These are phyloP conservation scores for Chenopodium suecicum DNA, from an alignment of 148 eudicot genomes.

Conservation along the genomic window DNA sequence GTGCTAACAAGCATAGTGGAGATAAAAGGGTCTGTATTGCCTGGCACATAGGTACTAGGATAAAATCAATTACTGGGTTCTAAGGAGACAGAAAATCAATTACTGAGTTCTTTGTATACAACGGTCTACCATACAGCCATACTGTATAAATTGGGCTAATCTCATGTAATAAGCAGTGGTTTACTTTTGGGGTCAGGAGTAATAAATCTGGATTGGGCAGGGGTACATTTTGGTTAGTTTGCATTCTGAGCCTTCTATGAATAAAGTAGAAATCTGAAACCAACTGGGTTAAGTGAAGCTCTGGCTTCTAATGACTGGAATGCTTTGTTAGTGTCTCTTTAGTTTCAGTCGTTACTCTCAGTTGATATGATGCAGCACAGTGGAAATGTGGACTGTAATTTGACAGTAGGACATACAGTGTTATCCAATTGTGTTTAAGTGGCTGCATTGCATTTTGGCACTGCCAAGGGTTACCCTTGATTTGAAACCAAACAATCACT, in stretches of 20 bases:
- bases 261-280: not conserved
- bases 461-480: not conserved
- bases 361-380: not conserved
- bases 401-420: not conserved
- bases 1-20: not conserved
- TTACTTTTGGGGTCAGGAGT: not conserved
- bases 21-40: not conserved
- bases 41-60: not conserved
- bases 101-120: not conserved
- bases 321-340: not conserved
- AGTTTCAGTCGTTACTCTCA: not conserved
- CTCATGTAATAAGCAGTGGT: not conserved
- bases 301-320: not conserved
- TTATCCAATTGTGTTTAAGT: not conserved
- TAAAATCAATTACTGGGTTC: not conserved
- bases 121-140: not conserved
- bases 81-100: no score
- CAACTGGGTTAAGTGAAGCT: not conserved
- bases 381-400: not conserved
- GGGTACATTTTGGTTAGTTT: not conserved
- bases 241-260: not conserved
- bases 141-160: not conserved
- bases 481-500: not conserved
- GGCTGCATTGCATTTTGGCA: conserved; percentile 5
- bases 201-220: not conserved